Base-by-base conservation (phyloP, 495 filamentous ascomycete genomes). In the Penicillium lividum region DNA sequence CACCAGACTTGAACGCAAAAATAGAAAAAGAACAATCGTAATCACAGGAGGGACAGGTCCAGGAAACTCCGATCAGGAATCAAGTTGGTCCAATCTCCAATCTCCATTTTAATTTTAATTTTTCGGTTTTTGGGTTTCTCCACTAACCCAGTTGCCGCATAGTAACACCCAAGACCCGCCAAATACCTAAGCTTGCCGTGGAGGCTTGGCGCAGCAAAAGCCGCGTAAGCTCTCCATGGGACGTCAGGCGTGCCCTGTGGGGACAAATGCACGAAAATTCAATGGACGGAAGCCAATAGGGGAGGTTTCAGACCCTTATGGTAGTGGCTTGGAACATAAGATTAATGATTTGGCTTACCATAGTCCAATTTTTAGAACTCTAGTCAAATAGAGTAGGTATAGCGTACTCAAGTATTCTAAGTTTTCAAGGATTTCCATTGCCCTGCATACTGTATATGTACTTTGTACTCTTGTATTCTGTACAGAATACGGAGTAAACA, bases 181-280 rank as follows among this genome's bases (percentile, higher is more conserved):
- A 64, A 65, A 67, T 69, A 62, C 66, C 67, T 69, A 69, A 69
- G 67, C 67, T 69, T 64, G 58, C 58, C 45, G 61, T 60, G 60
- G 33, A 43, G 38, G 27, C 67, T 69, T 69, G 67, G 67, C 67
- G 29, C 54, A 62, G 54, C 53, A 64, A 43, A 54, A 64, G 66
- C 64, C 67, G 64, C 67, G 67, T 69, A 38, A 69, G 67, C 67
- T 69, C 57, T 62, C 56, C 55, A 56, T 56, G n/a, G 60, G 56
- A 63, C 57, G 58, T 64, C 64, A 67, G 65, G 44, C 49, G 57
- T 57, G 46, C 54, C 46, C 27, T 49, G 53, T 62, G 63, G 63
- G 59, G 62, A 61, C 30, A 22, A 22, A 51, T 57, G 31, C 38
- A 33, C 29, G 46, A 53, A 53, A 49, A 54, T 50, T 31, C 52